phyloP scores from a whole-genome alignment of 768 basidiomycete species.

The Auricularia heimuer region DNA sequence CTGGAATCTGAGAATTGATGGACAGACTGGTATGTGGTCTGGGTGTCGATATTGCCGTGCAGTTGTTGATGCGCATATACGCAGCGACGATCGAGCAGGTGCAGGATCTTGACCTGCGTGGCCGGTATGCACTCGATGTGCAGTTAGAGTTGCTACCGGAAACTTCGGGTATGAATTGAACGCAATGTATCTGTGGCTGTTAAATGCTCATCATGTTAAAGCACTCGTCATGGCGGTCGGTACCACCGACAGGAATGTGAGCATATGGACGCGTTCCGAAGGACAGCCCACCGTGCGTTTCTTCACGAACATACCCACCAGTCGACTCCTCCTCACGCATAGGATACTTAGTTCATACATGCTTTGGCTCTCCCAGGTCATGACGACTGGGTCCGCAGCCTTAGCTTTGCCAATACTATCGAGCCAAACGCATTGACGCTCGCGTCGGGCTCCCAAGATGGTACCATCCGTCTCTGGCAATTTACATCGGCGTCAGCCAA shows the following conservation, averaged over 20 bases:
- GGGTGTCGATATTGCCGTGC: not conserved
- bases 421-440: slow-evolving; percentile 37
- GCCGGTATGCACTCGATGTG: slow-evolving; percentile 67
- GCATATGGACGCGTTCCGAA: slow-evolving; percentile 65
- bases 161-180: slow-evolving; percentile 41
- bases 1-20: slow-evolving; percentile 40
- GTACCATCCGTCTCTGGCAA: slow-evolving; percentile 87
- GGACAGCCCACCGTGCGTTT: slow-evolving; percentile 31
- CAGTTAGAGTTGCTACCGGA: slow-evolving; percentile 55
- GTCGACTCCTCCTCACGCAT: not conserved
- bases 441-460: slow-evolving; percentile 93
- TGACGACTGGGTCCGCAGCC: slow-evolving; percentile 88
- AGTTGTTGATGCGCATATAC: not conserved
- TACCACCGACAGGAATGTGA: slow-evolving; percentile 71
- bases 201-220: not conserved
- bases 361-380: slow-evolving; percentile 66
- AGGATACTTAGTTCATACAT: slow-evolving; percentile 40
- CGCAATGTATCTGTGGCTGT: not conserved
- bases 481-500: slow-evolving; percentile 44
- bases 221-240: slow-evolving; percentile 68
- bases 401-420: slow-evolving; percentile 48
- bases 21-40: slow-evolving; percentile 13
- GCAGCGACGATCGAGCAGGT: slow-evolving; percentile 18
- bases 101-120: slow-evolving; percentile 55
- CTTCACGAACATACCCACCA: slow-evolving; percentile 3